phyloP scores from a whole-genome alignment of 2,329 filamentous ascomycete species.

The Mariannaea sp. region DNA sequence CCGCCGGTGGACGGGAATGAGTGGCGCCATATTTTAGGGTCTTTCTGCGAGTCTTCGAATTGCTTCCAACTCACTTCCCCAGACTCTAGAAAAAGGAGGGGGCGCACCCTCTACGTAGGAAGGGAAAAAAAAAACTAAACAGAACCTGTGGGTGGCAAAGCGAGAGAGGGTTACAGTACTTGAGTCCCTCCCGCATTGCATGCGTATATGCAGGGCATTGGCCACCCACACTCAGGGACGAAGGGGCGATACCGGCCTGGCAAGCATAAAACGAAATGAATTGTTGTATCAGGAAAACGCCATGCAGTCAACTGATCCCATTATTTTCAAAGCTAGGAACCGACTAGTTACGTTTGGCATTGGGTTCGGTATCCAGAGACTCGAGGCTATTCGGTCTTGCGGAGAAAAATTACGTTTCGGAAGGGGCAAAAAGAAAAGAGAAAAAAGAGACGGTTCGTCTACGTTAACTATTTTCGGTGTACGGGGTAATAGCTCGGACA shows the following conservation, averaged over 20 bases:
- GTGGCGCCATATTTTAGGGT: constrained; percentile 3
- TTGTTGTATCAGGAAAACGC: not conserved
- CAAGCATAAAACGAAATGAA: not conserved
- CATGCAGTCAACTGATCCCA: not conserved
- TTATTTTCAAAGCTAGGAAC: not conserved
- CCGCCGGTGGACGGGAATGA: constrained; percentile 3
- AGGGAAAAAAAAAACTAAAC: too few relatives aligned
- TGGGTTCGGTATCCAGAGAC: not conserved
- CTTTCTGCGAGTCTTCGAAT: not conserved
- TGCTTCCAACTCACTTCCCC: not conserved
- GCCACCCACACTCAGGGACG: constrained; percentile 19
- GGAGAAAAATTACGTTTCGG: too few relatives aligned
- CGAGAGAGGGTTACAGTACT: constrained; percentile 7
- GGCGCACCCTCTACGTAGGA: too few relatives aligned
- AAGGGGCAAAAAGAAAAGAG: not conserved
- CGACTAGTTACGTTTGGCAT: not conserved
- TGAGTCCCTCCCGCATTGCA: constrained; percentile 11
- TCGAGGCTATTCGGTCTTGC: constrained; percentile 4
- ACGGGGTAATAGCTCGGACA: too few relatives aligned
- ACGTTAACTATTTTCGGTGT: not conserved
- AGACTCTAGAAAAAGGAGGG: not conserved
- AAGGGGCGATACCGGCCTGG: constrained; percentile 23
- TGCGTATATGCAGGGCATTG: not conserved
- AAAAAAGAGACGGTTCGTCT: too few relatives aligned
- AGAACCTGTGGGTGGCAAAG: not conserved